Evolutionary conservation across 192 early-diverging fungal species (phyloP), one percentile per base, ranked within the genome.

Genomic region (Coemansia sp.): DNA sequence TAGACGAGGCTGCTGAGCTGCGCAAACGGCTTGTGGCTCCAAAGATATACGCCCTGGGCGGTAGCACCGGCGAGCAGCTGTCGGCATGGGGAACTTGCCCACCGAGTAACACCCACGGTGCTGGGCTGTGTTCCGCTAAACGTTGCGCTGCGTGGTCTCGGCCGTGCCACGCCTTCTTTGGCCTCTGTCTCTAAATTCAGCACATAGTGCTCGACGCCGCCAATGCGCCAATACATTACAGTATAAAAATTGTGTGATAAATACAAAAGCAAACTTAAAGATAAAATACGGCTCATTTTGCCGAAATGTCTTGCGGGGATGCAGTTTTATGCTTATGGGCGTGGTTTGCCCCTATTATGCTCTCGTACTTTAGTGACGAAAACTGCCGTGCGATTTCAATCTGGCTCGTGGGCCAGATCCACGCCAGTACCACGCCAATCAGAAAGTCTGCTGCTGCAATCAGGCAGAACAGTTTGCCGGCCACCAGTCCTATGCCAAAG

Each of bases 381-480:
- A 93, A 93, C 41, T 73, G 69, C 27, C 86, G 87, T 1, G 91
- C 94, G 14, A 74, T 48, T 45, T 95, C 92, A 58, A 97, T 93
- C 12, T 72, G 53, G 35, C 83, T 75, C 23, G 76, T 69, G 11
- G 96, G 94, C 65, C 91, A 86, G 23, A 92, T 39, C 86, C 86
- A 91, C 61, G 94, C 94, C 27, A 98, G 75, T 37, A 96, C 83
- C 7, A 85, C 82, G 69, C 85, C 91, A 21, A 97, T 67, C 50
- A 96, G 65, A 77, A 93, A 92, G 65, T 94, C 90, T 2, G 94
- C 71, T 6, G 93, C 93, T 12, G 94, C 89, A 19, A 97, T 85
- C 81, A 98, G 90, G 68, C 90, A 90, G 39, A 93, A 92, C 38
- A 97, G 79, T 75, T 93, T 94, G 12, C 96, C 96, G 0, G 95